Conservation (phyloP, 768 basidiomycete genomes). For the Russula emetica region DNA sequence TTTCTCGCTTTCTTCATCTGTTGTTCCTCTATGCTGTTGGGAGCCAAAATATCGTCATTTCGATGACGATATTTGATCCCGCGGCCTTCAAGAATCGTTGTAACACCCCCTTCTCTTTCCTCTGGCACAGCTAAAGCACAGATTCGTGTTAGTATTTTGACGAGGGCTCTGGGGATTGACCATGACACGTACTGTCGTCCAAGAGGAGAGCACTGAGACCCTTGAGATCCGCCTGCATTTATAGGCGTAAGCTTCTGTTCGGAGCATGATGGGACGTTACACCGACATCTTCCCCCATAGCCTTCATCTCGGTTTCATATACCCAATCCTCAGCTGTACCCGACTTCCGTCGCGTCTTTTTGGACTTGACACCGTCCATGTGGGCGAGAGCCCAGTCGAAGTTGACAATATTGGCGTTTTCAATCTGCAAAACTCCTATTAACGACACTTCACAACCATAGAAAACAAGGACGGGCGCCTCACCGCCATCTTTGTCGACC, state of each 20-base stretch:
- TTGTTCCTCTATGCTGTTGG: slow-evolving; percentile 65
- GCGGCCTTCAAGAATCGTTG: slow-evolving; percentile 52
- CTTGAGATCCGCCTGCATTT: slow-evolving; percentile 41
- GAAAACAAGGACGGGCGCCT: slow-evolving; percentile 25
- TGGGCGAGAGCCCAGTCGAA: slow-evolving; percentile 79
- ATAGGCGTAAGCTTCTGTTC: neutral
- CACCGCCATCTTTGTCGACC: slow-evolving; percentile 73
- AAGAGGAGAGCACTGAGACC: slow-evolving; percentile 56
- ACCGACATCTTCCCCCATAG: slow-evolving; percentile 36
- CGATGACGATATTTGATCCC: slow-evolving; percentile 71
- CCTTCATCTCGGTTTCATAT: slow-evolving; percentile 44
- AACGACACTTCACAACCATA: neutral
- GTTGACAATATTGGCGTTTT: slow-evolving; percentile 66
- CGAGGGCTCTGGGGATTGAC: neutral
- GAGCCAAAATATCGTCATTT: slow-evolving; percentile 65
- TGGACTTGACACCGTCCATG: slow-evolving; percentile 41
- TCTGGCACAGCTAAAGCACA: slow-evolving; percentile 33
- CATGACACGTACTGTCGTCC: slow-evolving; percentile 26
- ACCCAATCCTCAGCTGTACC: slow-evolving; percentile 37
- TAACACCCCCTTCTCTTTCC: slow-evolving; percentile 46
- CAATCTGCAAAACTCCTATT: slow-evolving; percentile 51
- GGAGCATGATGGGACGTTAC: no score
- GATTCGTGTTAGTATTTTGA: slow-evolving; percentile 31
- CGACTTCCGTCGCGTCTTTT: slow-evolving; percentile 34
- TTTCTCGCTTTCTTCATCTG: slow-evolving; percentile 51